Evolutionary conservation across 2,329 filamentous ascomycete genomes (phyloP).

Genomic region (Diaporthe nobilis): DNA sequence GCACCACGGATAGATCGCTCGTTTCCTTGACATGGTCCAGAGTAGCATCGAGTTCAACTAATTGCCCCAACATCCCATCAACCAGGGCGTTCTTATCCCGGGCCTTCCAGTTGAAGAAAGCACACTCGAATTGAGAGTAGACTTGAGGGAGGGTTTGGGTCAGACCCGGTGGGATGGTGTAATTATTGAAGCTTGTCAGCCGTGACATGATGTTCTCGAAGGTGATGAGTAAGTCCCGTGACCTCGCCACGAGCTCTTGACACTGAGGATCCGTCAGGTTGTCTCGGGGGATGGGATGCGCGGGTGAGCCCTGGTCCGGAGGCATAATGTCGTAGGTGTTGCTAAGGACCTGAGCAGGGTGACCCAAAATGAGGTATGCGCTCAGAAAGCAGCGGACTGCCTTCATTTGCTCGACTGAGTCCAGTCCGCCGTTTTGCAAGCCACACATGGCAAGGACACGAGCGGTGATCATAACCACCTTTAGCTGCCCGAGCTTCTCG

Average conservation of each 20-base stretch:
- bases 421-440: conserved; percentile 74
- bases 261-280: conserved; percentile 73
- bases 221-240: conserved; percentile 81
- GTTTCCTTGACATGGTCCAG: conserved; percentile 87
- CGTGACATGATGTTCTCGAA: conserved; percentile 82
- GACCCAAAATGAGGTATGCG: conserved; percentile 83
- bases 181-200: conserved; percentile 75
- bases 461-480: conserved; percentile 75
- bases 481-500: conserved; percentile 75
- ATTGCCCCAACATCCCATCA: conserved; percentile 88
- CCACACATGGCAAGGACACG: conserved; percentile 79
- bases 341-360: conserved; percentile 83
- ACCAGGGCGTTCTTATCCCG: conserved; percentile 83
- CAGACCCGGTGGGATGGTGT: conserved; percentile 74
- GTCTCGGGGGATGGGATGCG: conserved; percentile 61
- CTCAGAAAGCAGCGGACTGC: conserved; percentile 83
- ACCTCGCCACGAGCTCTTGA: conserved; percentile 82
- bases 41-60: conserved; percentile 87
- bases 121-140: conserved; percentile 82
- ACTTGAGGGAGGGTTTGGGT: conserved; percentile 75
- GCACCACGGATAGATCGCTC: conserved; percentile 79
- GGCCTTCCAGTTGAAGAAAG: conserved; percentile 88
- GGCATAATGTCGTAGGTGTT: conserved; percentile 74
- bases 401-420: conserved; percentile 77
- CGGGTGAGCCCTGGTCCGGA: conserved; percentile 67